Base-by-base conservation (phyloP, 306 rosid species). In the Pterocarpus santalinus region DNA sequence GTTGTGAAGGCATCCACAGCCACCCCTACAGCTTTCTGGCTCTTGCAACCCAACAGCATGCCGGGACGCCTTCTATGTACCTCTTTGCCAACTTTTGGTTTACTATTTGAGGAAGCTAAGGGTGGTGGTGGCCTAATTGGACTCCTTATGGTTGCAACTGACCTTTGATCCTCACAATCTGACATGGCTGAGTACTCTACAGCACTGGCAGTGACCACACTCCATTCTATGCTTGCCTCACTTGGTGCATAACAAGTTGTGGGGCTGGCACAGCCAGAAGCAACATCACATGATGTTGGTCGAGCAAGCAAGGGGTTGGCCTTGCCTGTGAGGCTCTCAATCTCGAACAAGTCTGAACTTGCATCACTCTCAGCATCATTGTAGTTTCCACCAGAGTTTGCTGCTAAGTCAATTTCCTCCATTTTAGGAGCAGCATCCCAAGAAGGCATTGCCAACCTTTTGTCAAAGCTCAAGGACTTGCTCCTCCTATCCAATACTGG, bases 211-310 rank as follows among this genome's bases (percentile, higher is more conserved):
- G 99, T 96, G 73, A 79, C 87, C 73, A 96, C 97, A 81, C 98
- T 93, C 99, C 99, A 93, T 32, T 92, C 97, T 38, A 96, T 96
- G 90, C 99, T 93, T 3, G 90, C 97, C 78, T 96, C 99, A 57
- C 98, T 96, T 17, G 99, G 99, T 38, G 98, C 97, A 81, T 95
- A 95, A 72, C 90, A 86, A 47, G 78, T 85, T 5, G 94, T 90
- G 7, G 94, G 97, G 55, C 97, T 92, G 61, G 75, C 81, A 73
- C 91, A 85, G 63, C 87, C 90, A 3, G 91, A 85, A 30, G 83
- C 63, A 17, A 76, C 84, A 70, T 89, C 88, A 5, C 53, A 47
- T 5, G 53, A 47, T 8, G 53, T 9, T 60, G 89, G 84, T 74
- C 85, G 80, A 7, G 78, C 82, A 33, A 85, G 80, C 86, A 88